Evolutionary conservation across 805 yeast genomes (phyloP), one percentile per base, ranked within the genome.

Genomic region (Saccharomycopsis sp.): DNA sequence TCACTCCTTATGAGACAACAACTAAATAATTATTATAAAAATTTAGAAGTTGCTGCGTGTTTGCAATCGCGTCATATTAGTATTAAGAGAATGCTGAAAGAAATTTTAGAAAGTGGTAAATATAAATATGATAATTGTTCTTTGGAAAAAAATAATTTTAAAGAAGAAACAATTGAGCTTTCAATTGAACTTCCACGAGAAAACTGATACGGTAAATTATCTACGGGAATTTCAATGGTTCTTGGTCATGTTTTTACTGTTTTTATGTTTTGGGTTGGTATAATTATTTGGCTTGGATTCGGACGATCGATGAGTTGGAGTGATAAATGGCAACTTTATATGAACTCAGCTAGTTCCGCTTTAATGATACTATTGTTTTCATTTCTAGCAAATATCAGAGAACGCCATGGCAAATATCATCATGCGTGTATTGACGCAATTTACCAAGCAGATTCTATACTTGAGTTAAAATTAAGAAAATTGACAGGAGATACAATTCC

Each of bases 331-430:
- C 71, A 67, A 53, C 54, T 67, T 59, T 64, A 63, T 45, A 64
- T 67, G 29, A 67, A 67, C 49, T 65, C 70, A n/a, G 68, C 68
- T 2, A 58, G 59, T 3, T 70, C 71, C 2, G 68, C 66, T 5
- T 58, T 57, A 13, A 46, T 67, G 11, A 49, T 63, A 8, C 55
- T 66, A 6, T 57, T 62, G n/a, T 57, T 64, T n/a, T 58, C 62
- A 22, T 63, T 68, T 42, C 51, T 67, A 27, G 68, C 67, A 46
- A 65, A 68, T 44, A 60, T 67, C 31, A 59, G 72, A 47, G 56
- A 62, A 5, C 60, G 69, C 44, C 68, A 67, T 32, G 64, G 62
- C 45, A 51, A 51, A 13, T 63, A 51, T 36, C 54, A 64, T 23
- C 48, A 57, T 22, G 53, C 51, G 23, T 53, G 47, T 33, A 27